Percentiles rank a stretch among this genome's conserved stretches.
These are phyloP conservation scores for Fraxinus angustifolia DNA, from an alignment of 305 asterid species.

Conservation along the genomic window DNA sequence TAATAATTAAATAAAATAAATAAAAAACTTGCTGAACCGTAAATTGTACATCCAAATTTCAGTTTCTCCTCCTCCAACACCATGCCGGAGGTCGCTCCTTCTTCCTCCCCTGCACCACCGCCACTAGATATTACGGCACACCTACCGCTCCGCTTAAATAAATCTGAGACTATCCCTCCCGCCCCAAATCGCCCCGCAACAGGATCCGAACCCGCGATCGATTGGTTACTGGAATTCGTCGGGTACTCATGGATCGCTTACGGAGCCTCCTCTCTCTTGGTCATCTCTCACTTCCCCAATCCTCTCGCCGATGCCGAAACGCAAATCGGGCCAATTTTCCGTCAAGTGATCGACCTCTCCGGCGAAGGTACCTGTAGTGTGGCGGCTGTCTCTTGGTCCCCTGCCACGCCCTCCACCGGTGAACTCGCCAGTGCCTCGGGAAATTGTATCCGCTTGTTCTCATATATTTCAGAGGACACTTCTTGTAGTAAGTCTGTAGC, in stretches of 20 bases:
- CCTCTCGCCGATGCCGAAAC: slow-evolving; percentile 61
- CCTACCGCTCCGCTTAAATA: slow-evolving; percentile 64
- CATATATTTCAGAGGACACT: slow-evolving; percentile 36
- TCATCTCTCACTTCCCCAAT: slow-evolving; percentile 80
- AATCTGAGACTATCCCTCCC: slow-evolving; percentile 71
- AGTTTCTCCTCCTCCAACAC: slow-evolving; percentile 15
- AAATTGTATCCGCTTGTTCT: slow-evolving; percentile 51
- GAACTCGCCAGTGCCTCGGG: slow-evolving; percentile 72
- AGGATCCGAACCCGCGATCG: slow-evolving; percentile 53
- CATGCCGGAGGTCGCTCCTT: slow-evolving; percentile 28
- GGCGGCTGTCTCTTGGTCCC: slow-evolving; percentile 79
- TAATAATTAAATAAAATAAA: too few relatives aligned
- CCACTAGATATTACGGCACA: slow-evolving; percentile 34
- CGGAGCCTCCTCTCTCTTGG: slow-evolving; percentile 76
- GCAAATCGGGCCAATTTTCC: slow-evolving; percentile 60
- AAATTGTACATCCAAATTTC: background rate
- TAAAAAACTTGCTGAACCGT: background rate
- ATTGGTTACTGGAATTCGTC: slow-evolving; percentile 65
- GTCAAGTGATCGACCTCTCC: slow-evolving; percentile 72
- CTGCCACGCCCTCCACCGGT: slow-evolving; percentile 67
- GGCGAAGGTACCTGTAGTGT: slow-evolving; percentile 38
- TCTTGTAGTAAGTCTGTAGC: slow-evolving; percentile 44
- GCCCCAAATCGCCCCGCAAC: slow-evolving; percentile 49
- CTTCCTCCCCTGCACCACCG: slow-evolving; percentile 24
- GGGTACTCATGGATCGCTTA: slow-evolving; percentile 90